Evolutionary conservation across 371 early-diverging fungal genomes (phyloP).

Genomic region (Entomophthora muscae): DNA sequence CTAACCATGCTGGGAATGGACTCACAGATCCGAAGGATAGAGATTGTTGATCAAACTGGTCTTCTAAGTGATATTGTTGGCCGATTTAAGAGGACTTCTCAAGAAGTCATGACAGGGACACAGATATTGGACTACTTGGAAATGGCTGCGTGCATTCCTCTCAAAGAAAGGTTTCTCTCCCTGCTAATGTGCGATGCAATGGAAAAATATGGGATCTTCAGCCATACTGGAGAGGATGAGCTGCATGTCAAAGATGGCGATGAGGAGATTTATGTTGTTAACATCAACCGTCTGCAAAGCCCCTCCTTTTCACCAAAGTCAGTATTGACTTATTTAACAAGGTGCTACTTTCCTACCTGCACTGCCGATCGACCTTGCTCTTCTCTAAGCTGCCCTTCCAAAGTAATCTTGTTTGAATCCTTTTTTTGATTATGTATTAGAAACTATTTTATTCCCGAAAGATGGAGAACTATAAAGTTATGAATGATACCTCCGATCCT

Average conservation of each 20-base stretch:
- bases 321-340: slow-evolving; percentile 6
- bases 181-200: not conserved
- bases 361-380: not conserved
- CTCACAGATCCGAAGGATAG: not conserved
- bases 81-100: not conserved
- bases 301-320: not conserved
- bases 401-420: not conserved
- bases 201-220: not conserved
- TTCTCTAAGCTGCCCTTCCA: not conserved
- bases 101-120: slow-evolving; percentile 6
- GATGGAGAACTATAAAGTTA: not conserved
- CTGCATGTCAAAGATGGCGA: slow-evolving; percentile 6
- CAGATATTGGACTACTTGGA: slow-evolving; percentile 5
- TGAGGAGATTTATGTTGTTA: slow-evolving; percentile 4
- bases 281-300: not conserved
- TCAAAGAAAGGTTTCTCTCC: not conserved
- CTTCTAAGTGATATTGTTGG: not conserved
- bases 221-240: not conserved
- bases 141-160: not conserved
- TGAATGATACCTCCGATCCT: not conserved
- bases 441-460: not conserved
- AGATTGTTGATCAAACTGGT: not conserved
- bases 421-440: not conserved
- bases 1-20: not conserved
- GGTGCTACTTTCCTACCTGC: slow-evolving; percentile 8